These are phyloP conservation scores for Fusarium agapanthi DNA, from an alignment of 2,329 filamentous ascomycete species.

Conservation along the genomic window DNA sequence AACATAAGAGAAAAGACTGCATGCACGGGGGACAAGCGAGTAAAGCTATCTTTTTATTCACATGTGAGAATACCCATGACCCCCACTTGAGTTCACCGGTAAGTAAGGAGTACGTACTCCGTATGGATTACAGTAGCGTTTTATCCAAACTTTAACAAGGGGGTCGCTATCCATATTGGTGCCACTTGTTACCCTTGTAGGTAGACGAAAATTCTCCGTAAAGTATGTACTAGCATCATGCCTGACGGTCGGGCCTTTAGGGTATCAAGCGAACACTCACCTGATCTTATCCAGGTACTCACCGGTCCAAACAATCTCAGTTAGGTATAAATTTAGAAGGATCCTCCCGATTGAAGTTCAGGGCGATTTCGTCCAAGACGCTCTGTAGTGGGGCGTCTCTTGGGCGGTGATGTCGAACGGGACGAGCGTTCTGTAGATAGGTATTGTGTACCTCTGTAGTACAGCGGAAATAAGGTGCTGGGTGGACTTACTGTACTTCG, in stretches of 20 bases:
- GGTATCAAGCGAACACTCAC: too few species aligned
- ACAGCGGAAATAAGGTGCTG: background rate
- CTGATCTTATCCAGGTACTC: background rate
- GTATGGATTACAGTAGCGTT: background rate
- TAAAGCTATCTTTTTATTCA: background rate
- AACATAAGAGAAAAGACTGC: background rate
- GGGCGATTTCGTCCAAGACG: background rate
- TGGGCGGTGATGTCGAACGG: background rate
- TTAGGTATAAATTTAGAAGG: fast-evolving
- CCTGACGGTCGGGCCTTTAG: background rate
- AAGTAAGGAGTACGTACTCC: too few species aligned
- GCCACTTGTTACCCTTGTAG: background rate
- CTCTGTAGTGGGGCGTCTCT: background rate
- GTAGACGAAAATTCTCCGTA: background rate
- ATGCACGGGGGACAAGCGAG: background rate
- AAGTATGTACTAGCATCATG: background rate
- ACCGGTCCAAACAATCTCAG: background rate
- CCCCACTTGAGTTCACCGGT: background rate
- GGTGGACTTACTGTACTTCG: background rate
- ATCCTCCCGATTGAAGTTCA: background rate
- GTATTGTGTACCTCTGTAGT: too few species aligned
- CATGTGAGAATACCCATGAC: background rate
- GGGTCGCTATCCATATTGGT: background rate
- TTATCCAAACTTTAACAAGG: background rate
- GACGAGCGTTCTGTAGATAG: too few species aligned